Evolutionary conservation across 2,329 filamentous ascomycete species (phyloP).

Genomic region (Botrytis elliptica): DNA sequence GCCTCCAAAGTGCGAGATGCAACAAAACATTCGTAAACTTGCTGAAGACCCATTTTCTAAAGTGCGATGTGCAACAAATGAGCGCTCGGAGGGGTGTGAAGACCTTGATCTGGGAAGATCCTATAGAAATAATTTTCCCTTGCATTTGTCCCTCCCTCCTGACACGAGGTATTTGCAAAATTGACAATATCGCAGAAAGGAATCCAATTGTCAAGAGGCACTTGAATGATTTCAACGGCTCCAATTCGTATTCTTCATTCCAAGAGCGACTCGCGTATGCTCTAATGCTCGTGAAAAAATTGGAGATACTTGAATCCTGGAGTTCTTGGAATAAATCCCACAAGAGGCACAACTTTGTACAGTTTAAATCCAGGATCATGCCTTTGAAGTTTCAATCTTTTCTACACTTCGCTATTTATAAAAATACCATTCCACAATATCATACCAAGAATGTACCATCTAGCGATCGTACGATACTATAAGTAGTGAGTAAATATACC

Average conservation of each 20-base stretch:
- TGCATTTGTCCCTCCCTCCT: background rate
- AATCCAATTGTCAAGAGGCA: background rate
- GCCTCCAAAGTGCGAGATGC: background rate
- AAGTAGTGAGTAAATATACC: background rate
- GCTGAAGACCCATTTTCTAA: background rate
- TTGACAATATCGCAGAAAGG: background rate
- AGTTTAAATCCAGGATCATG: background rate
- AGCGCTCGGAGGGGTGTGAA: background rate
- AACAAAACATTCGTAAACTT: background rate
- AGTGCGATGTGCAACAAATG: background rate
- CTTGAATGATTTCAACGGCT: background rate
- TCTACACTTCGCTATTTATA: background rate
- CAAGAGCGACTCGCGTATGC: background rate
- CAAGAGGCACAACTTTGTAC: background rate
- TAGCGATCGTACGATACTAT: background rate
- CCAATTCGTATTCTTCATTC: no score
- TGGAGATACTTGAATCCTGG: background rate
- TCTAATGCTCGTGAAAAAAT: background rate
- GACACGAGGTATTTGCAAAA: background rate
- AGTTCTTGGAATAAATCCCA: background rate
- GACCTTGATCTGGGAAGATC: background rate
- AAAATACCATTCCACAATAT: background rate
- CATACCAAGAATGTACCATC: background rate
- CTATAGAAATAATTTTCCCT: background rate
- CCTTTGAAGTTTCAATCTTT: background rate